Evolutionary conservation across 2,329 filamentous ascomycete genomes (phyloP).

Genomic region (Pseudonectria foliicola): DNA sequence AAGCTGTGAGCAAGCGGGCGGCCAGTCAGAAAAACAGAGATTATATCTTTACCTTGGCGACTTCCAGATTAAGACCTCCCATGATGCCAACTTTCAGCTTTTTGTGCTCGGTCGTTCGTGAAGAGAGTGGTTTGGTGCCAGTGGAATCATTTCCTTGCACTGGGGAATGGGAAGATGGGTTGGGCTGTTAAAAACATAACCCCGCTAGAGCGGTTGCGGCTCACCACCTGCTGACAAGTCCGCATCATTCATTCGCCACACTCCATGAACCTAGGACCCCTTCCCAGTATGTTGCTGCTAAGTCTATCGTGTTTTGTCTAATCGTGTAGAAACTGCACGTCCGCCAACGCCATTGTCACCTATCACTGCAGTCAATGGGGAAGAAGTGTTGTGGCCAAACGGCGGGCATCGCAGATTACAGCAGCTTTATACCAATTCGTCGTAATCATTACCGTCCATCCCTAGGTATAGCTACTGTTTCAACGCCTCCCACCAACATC

Average conservation of each 20-base stretch:
- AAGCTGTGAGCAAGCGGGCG: constrained; percentile 1
- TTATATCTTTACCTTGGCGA: constrained; percentile 68
- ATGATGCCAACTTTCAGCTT: constrained; percentile 31
- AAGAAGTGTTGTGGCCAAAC: too few species aligned
- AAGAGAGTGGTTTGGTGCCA: neutral
- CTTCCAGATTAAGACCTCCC: constrained; percentile 84
- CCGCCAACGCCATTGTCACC: too few species aligned
- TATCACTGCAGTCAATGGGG: too few species aligned
- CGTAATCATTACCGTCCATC: constrained; percentile 6
- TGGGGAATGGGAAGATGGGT: constrained; percentile 9
- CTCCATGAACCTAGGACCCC: too few species aligned
- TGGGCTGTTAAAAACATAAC: constrained; percentile 13
- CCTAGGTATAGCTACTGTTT: constrained; percentile 6
- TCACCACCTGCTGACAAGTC: too few species aligned
- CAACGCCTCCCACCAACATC: constrained; percentile 19
- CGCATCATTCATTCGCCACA: constrained; percentile 7
- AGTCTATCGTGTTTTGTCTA: too few species aligned
- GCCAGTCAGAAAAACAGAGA: neutral
- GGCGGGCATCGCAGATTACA: too few species aligned
- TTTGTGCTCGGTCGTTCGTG: neutral
- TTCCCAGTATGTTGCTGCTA: too few species aligned
- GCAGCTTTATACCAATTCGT: constrained; percentile 2
- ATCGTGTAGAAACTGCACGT: too few species aligned
- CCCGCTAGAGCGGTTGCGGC: constrained; percentile 16
- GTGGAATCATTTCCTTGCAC: constrained; percentile 2